Percentiles rank a stretch among this genome's conserved stretches.
Evolutionary conservation across 2,329 filamentous ascomycete genomes (phyloP).

Genomic region (Aspergillus novoparasiticus): DNA sequence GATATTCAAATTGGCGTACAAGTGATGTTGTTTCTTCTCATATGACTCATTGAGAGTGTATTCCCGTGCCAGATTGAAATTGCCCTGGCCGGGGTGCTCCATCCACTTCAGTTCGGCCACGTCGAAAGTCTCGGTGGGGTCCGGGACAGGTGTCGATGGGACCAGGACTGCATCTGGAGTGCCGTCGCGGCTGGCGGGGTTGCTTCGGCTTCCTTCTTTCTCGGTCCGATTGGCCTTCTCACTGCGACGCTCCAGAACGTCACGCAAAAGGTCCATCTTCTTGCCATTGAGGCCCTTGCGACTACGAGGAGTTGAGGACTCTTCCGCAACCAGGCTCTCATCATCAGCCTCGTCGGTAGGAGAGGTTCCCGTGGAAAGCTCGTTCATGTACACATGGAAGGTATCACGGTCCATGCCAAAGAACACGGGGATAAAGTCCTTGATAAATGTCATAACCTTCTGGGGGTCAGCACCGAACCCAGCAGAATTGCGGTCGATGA

Average conservation of each 20-base stretch:
- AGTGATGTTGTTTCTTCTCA: slow-evolving; percentile 77
- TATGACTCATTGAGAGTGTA: slow-evolving; percentile 79
- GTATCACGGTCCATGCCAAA: slow-evolving; percentile 74
- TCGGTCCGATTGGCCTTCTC: slow-evolving; percentile 70
- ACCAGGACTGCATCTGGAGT: slow-evolving; percentile 71
- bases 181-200: slow-evolving; percentile 80
- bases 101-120: slow-evolving; percentile 59
- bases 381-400: slow-evolving; percentile 67
- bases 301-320: slow-evolving; percentile 69
- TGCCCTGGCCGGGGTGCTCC: slow-evolving; percentile 59
- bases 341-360: slow-evolving; percentile 77
- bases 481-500: slow-evolving; percentile 50
- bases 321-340: slow-evolving; percentile 67
- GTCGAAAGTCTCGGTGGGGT: slow-evolving; percentile 60
- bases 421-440: slow-evolving; percentile 74
- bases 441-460: slow-evolving; percentile 73
- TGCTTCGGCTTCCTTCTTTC: slow-evolving; percentile 78
- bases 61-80: slow-evolving; percentile 64
- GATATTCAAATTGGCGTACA: slow-evolving; percentile 88
- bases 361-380: slow-evolving; percentile 69
- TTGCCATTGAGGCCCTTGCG: slow-evolving; percentile 67
- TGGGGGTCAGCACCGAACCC: slow-evolving; percentile 67
- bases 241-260: slow-evolving; percentile 78
- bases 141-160: slow-evolving; percentile 36
- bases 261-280: slow-evolving; percentile 76